Percentiles rank a stretch among this genome's conserved stretches.
phyloP scores from a whole-genome alignment of 352 stramenopile species.

The Pythium sukuiense region DNA sequence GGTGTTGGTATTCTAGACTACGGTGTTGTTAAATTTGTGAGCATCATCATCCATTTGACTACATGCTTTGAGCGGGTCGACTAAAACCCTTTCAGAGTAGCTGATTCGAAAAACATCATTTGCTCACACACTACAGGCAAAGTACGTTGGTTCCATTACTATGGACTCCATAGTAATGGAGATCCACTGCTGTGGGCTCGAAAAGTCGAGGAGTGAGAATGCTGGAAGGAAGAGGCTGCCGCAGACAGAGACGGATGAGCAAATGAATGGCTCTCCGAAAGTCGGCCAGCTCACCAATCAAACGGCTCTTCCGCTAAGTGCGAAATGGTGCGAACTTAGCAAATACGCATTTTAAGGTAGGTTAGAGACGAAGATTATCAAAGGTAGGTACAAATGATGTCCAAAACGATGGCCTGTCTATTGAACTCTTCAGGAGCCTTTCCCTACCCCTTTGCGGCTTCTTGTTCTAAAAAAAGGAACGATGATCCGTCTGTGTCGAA shows the following conservation, averaged over 20 bases:
- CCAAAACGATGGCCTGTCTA: not conserved
- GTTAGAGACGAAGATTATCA: not conserved
- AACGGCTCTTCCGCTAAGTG: not conserved
- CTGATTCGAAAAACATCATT: conserved; percentile 88
- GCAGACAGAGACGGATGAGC: not conserved
- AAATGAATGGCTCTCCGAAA: conserved; percentile 8
- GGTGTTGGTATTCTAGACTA: not conserved
- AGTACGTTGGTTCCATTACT: too few relatives aligned
- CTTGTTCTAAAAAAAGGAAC: conserved; percentile 1
- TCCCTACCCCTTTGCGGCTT: not conserved
- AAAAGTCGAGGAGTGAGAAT: not conserved
- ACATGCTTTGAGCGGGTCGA: conserved; percentile 82
- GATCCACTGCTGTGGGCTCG: too few relatives aligned
- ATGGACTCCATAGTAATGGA: too few relatives aligned
- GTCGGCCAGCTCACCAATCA: not conserved
- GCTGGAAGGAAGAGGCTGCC: not conserved
- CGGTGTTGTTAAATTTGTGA: conserved; percentile 27
- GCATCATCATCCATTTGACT: conserved; percentile 78
- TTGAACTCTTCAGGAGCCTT: not conserved
- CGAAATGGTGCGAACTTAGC: not conserved
- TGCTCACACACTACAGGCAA: conserved; percentile 30
- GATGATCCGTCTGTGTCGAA: not conserved
- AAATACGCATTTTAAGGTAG: not conserved
- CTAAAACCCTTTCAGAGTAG: conserved; percentile 91
- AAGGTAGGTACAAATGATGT: not conserved